Conservation (phyloP, 805 yeast genomes). For the Cyberlindnera samutprakarnensis region DNA sequence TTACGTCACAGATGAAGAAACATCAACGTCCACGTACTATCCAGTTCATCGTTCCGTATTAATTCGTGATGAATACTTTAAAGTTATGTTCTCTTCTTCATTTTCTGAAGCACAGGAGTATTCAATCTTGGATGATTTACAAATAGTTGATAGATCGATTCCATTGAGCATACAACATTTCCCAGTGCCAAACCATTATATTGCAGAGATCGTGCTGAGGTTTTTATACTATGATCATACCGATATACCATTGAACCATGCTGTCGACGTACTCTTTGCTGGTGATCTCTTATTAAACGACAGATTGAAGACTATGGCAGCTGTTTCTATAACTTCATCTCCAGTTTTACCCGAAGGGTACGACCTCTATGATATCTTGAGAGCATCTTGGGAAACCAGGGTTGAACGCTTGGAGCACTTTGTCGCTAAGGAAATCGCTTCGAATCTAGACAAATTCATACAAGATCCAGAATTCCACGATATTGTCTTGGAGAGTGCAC, state of each 20-base stretch:
- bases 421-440: slow-evolving; percentile 52
- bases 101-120: slow-evolving; percentile 29
- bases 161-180: slow-evolving; percentile 26
- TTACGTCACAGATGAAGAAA: slow-evolving; percentile 26
- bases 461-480: slow-evolving; percentile 31
- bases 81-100: slow-evolving; percentile 50
- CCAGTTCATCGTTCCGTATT: slow-evolving; percentile 62
- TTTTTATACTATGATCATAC: slow-evolving; percentile 57
- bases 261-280: slow-evolving; percentile 48
- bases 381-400: slow-evolving; percentile 62
- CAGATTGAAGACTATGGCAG: slow-evolving; percentile 58
- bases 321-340: slow-evolving; percentile 31
- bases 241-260: slow-evolving; percentile 38
- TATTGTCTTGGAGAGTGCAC: slow-evolving; percentile 40
- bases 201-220: slow-evolving; percentile 43
- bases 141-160: slow-evolving; percentile 7
- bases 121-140: slow-evolving; percentile 5
- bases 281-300: slow-evolving; percentile 55
- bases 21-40: slow-evolving; percentile 28
- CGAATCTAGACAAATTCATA: slow-evolving; percentile 33
- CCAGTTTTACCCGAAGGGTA: slow-evolving; percentile 22
- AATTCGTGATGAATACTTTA: slow-evolving; percentile 55
- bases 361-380: slow-evolving; percentile 47
- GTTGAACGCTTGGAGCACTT: slow-evolving; percentile 58
- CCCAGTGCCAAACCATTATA: slow-evolving; percentile 24